phyloP scores from a whole-genome alignment of 2,329 filamentous ascomycete genomes.

The Xylaria sp. region DNA sequence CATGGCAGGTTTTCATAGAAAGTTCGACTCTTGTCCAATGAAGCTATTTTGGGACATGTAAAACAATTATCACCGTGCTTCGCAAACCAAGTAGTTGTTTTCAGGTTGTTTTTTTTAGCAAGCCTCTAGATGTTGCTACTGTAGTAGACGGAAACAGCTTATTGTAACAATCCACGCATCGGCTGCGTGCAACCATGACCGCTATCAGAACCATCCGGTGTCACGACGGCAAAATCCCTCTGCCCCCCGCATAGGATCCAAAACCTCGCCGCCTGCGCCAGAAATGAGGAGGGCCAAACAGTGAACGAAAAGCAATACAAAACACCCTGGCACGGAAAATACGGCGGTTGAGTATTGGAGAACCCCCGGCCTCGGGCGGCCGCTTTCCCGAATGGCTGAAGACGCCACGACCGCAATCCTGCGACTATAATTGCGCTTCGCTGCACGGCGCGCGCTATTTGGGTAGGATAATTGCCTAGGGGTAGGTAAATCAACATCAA shows the following conservation, averaged over 20 bases:
- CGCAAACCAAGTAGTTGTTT: neutral
- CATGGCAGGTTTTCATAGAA: neutral
- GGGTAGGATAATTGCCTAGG: neutral
- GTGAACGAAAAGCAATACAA: neutral
- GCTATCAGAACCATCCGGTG: neutral
- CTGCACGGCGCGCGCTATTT: neutral
- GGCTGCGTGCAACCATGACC: neutral
- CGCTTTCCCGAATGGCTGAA: constrained; percentile 18
- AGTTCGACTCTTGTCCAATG: neutral
- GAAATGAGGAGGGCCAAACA: too few species aligned
- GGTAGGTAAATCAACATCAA: neutral
- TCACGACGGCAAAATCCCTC: neutral
- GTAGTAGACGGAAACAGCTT: neutral
- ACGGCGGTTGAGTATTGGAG: neutral
- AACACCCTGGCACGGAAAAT: neutral
- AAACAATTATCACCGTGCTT: constrained; percentile 3
- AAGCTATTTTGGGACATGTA: constrained; percentile 21
- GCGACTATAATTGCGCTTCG: neutral
- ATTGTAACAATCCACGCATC: constrained; percentile 19
- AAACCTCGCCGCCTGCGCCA: neutral
- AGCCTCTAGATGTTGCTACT: constrained; percentile 1
- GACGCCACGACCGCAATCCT: constrained; percentile 1
- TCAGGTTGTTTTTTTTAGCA: constrained; percentile 12
- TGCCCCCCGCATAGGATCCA: neutral
- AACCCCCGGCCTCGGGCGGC: constrained; percentile 9